Base-by-base conservation (phyloP, 2,329 filamentous ascomycete genomes). In the Cytospora paraplurivora region DNA sequence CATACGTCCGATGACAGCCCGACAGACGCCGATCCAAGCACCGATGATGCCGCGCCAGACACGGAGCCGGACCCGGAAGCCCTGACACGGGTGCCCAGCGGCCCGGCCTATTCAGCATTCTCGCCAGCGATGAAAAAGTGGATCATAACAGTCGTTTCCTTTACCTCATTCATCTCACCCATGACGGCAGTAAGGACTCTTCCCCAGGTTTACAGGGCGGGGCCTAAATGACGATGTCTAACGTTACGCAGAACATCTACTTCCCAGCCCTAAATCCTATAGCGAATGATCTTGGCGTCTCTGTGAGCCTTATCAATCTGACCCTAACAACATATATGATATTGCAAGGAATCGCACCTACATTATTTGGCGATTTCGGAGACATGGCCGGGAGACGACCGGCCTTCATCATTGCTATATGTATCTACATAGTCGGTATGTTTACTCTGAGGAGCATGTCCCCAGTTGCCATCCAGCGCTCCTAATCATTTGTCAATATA, bases 281-380 rank as follows among this genome's bases (percentile, higher is more conserved):
- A 17, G 72, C 79, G 0, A 61, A 67, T 3, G 76, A 77, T 35
- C 68, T 81, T 1, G 73, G 71, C 5, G 77, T 81, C 4, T 72
- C 75, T 2, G 66, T 77, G 37, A 69, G 69, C 33, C 71, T 80
- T 58, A 75, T 83, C 68, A 83, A 83, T 69, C 68, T 84, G 65
- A 82, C 81, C 1, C 62, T 84, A 38, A 88, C 85, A 4, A 85
- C 85, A 1, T 88, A 85, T 70, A 85, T 87, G 83, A 80, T 89
- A 61, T 78, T 88, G 52, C 87, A 89, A 71, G 87, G 81, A 19
- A 72, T 90, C 1, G 79, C 86, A 0, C 87, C 87, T 0, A 84
- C 82, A 7, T 71, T 89, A 13, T 82, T 87, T 53, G 87, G 86
- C 4, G 84, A 86, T 63, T 82, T 89, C 49, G 84, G 84, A 7